Evolutionary conservation across 2,329 filamentous ascomycete species (phyloP).

Genomic region (Botrytis fragariae): DNA sequence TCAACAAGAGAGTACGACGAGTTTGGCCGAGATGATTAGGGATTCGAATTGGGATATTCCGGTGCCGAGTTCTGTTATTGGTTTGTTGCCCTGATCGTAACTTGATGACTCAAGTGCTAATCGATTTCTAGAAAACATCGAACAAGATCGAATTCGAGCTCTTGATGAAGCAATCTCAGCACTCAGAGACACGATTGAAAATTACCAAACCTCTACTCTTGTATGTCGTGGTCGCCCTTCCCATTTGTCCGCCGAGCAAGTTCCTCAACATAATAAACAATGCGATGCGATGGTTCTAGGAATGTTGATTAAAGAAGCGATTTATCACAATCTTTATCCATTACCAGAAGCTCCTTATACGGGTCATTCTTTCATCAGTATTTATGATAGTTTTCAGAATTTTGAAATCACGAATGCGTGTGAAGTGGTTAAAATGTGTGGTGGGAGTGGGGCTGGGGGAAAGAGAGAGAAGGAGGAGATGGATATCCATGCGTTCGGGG

Average conservation of each 20-base stretch:
- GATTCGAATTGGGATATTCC: constrained; percentile 10
- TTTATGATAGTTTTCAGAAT: constrained; percentile 2
- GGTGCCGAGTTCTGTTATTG: not conserved
- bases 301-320: constrained; percentile 6
- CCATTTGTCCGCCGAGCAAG: not conserved
- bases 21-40: not conserved
- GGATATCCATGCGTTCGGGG: not conserved
- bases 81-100: not conserved
- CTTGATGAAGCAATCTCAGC: constrained; percentile 1
- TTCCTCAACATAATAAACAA: not conserved
- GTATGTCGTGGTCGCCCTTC: not conserved
- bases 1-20: constrained; percentile 8
- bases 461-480: not conserved
- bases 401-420: constrained; percentile 7
- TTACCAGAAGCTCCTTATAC: constrained; percentile 9
- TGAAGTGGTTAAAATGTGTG: not conserved
- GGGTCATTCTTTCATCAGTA: not conserved
- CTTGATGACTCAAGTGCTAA: not conserved
- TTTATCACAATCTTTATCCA: constrained; percentile 2
- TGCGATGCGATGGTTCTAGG: constrained; percentile 17
- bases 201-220: not conserved
- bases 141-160: constrained; percentile 1
- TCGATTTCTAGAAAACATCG: not conserved
- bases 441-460: not conserved
- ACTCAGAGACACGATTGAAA: constrained; percentile 7